Evolutionary conservation across 176 grass and related monocot genomes (phyloP).

Genomic region (Carex scoparia): DNA sequence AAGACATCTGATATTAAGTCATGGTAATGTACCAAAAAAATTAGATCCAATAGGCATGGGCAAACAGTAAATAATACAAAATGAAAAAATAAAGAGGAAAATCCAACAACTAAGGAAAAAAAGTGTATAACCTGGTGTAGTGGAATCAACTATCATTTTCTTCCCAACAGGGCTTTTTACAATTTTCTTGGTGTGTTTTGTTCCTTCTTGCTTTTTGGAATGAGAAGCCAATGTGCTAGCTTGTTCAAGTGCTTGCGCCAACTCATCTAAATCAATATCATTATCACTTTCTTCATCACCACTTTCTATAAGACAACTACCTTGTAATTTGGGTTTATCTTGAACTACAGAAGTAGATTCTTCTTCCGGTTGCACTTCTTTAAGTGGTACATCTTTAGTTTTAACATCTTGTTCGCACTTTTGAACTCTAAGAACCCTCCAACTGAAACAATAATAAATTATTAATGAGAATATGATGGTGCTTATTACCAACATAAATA

Average conservation of each 20-base stretch:
- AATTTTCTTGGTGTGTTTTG: slow-evolving; percentile 26
- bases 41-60: not conserved
- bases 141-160: slow-evolving; percentile 27
- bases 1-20: not conserved
- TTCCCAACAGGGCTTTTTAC: slow-evolving; percentile 31
- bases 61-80: not conserved
- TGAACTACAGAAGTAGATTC: slow-evolving; percentile 15
- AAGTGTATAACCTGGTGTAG: slow-evolving; percentile 40
- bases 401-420: slow-evolving; percentile 33
- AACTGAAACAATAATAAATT: slow-evolving; percentile 38
- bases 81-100: not conserved
- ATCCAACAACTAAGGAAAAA: not conserved
- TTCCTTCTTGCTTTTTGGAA: slow-evolving; percentile 64
- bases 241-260: slow-evolving; percentile 65
- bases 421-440: slow-evolving; percentile 72
- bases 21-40: not conserved
- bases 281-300: slow-evolving; percentile 34
- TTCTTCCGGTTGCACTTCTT: slow-evolving; percentile 23
- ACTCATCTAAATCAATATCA: slow-evolving; percentile 62
- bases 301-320: slow-evolving; percentile 20
- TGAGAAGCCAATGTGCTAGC: slow-evolving; percentile 55
- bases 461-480: not conserved
- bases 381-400: not conserved
- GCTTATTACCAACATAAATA: not conserved
- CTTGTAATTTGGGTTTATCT: slow-evolving; percentile 17